These are phyloP conservation scores for Neofusicoccum parvum DNA, from an alignment of 2,329 filamentous ascomycete species.

Conservation along the genomic window DNA sequence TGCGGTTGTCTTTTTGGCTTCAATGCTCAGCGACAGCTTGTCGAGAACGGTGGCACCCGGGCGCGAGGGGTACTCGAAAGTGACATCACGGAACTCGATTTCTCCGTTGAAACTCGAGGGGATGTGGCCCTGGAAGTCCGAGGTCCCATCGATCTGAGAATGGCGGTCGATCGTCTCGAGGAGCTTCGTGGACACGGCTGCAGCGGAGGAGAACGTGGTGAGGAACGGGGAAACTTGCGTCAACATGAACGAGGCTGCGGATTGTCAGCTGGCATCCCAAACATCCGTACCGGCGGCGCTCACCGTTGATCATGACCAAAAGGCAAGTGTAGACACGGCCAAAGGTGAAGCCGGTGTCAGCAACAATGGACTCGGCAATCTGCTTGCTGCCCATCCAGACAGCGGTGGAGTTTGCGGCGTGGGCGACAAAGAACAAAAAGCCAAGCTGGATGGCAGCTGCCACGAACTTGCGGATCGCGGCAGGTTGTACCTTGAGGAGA, in stretches of 20 bases:
- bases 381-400: conserved; percentile 68
- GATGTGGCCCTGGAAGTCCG: conserved; percentile 47
- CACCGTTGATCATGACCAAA: conserved; percentile 55
- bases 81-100: conserved; percentile 36
- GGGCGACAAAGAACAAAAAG: conserved; percentile 67
- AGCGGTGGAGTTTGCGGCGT: conserved; percentile 66
- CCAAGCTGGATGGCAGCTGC: conserved; percentile 62
- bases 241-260: conserved; percentile 47
- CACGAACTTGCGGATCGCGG: conserved; percentile 61
- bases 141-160: conserved; percentile 43
- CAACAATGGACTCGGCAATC: conserved; percentile 49
- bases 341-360: conserved; percentile 37
- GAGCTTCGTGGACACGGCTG: conserved; percentile 60
- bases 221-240: conserved; percentile 51
- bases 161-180: conserved; percentile 58
- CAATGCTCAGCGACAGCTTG: conserved; percentile 38
- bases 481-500: conserved; percentile 53
- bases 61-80: conserved; percentile 46
- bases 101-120: conserved; percentile 31
- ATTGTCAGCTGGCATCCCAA: neutral
- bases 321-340: conserved; percentile 58
- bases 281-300: neutral
- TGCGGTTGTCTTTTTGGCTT: conserved; percentile 44
- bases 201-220: conserved; percentile 52
- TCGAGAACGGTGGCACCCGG: conserved; percentile 43